Conservation (phyloP, 2,329 filamentous ascomycete genomes). For the Pseudogymnoascus sp. region DNA sequence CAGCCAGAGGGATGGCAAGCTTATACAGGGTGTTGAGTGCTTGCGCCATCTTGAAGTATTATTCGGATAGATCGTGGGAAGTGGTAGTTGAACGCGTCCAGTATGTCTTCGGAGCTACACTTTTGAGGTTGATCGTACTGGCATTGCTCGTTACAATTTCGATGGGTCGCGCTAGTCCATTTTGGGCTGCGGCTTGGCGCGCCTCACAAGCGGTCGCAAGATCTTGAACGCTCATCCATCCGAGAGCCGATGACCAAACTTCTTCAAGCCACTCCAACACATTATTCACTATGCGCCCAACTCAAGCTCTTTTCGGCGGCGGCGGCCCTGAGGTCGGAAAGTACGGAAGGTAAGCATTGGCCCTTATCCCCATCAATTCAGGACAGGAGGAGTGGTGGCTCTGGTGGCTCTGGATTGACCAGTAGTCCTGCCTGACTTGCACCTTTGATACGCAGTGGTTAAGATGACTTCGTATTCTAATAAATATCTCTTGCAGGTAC, state of each 20-base stretch:
- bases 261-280: slow-evolving; percentile 15
- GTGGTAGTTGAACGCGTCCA: slow-evolving; percentile 7
- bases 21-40: slow-evolving; percentile 57
- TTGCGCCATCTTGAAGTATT: slow-evolving; percentile 37
- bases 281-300: slow-evolving; percentile 29
- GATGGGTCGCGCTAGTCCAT: slow-evolving; percentile 22
- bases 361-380: neutral
- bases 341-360: slow-evolving; percentile 30
- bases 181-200: slow-evolving; percentile 19
- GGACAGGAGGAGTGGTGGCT: neutral
- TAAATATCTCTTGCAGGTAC: slow-evolving; percentile 21
- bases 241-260: slow-evolving; percentile 16
- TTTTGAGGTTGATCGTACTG: slow-evolving; percentile 12
- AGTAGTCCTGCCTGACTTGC: neutral
- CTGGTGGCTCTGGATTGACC: neutral
- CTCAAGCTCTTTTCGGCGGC: slow-evolving; percentile 28
- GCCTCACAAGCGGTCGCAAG: slow-evolving; percentile 15
- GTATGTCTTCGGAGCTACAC: slow-evolving; percentile 2
- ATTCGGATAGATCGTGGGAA: neutral
- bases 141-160: slow-evolving; percentile 22
- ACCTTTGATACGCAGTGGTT: neutral
- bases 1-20: slow-evolving; percentile 65
- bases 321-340: slow-evolving; percentile 27
- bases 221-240: slow-evolving; percentile 13
- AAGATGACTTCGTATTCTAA: neutral